Percentiles rank a stretch among this genome's conserved stretches.
phyloP scores from a whole-genome alignment of 2,329 filamentous ascomycete species.

The Pseudopyricularia javanii region DNA sequence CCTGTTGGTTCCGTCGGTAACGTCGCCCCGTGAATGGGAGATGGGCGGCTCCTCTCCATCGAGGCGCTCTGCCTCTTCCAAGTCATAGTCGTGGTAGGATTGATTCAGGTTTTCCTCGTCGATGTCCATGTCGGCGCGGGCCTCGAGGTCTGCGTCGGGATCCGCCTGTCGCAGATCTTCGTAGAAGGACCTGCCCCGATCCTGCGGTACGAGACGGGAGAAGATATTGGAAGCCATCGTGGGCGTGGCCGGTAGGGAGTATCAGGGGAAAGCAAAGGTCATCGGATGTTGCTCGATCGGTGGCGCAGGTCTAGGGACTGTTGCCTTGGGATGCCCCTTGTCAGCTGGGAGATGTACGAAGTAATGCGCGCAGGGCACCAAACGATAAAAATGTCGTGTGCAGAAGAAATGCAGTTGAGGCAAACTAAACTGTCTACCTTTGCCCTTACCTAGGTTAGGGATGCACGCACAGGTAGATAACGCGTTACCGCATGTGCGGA shows the following conservation, averaged over 20 bases:
- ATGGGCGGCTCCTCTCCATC: constrained; percentile 31
- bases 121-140: constrained; percentile 26
- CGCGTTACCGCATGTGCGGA: neutral
- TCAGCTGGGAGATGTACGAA: neutral
- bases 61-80: constrained; percentile 28
- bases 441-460: neutral
- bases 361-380: neutral
- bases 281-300: neutral
- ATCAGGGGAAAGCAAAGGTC: neutral
- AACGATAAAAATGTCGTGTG: neutral
- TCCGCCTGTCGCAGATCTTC: constrained; percentile 30
- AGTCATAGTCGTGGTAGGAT: constrained; percentile 35
- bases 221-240: constrained; percentile 36
- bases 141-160: constrained; percentile 26
- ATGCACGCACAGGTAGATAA: neutral
- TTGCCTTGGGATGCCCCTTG: neutral
- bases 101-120: constrained; percentile 43
- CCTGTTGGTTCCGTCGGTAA: neutral
- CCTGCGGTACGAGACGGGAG: constrained; percentile 25
- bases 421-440: neutral
- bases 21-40: constrained; percentile 15
- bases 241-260: neutral
- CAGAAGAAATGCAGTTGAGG: neutral
- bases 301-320: neutral
- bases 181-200: constrained; percentile 33